Percentiles rank a stretch among this genome's conserved stretches.
These are phyloP conservation scores for Capsicum rhomboideum DNA, from an alignment of 257 asterid genomes.

Conservation along the genomic window DNA sequence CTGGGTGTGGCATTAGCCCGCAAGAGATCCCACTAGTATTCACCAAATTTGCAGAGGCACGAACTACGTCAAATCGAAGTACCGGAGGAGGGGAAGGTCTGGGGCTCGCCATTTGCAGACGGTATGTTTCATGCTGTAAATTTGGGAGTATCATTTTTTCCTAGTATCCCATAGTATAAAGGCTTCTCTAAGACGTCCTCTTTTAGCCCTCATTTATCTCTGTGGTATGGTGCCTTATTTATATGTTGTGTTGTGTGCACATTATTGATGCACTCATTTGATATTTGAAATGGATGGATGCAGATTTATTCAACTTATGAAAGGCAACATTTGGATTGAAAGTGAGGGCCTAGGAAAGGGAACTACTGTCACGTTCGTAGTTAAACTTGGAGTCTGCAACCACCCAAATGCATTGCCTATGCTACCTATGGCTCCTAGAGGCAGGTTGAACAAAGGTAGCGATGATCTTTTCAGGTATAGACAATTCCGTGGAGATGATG, in stretches of 20 bases:
- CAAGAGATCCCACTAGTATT: conserved; percentile 50
- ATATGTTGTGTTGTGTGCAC: neutral
- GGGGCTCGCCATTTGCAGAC: conserved; percentile 70
- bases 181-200: neutral
- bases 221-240: neutral
- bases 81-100: conserved; percentile 40
- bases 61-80: conserved; percentile 21
- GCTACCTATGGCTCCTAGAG: conserved; percentile 3
- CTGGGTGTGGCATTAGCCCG: conserved; percentile 57
- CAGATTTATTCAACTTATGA: conserved; percentile 63
- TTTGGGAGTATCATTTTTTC: neutral
- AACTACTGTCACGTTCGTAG: conserved; percentile 36
- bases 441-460: conserved; percentile 14
- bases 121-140: conserved; percentile 26
- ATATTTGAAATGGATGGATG: neutral
- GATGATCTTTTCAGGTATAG: conserved; percentile 20
- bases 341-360: conserved; percentile 61
- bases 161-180: neutral
- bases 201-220: neutral
- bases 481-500: conserved; percentile 19
- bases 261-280: neutral
- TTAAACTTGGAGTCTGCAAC: conserved; percentile 31
- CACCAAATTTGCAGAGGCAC: conserved; percentile 39
- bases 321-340: conserved; percentile 59
- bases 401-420: conserved; percentile 15